Evolutionary conservation across 495 filamentous ascomycete species (phyloP).

Genomic region (Hypoxylon subgilvum): DNA sequence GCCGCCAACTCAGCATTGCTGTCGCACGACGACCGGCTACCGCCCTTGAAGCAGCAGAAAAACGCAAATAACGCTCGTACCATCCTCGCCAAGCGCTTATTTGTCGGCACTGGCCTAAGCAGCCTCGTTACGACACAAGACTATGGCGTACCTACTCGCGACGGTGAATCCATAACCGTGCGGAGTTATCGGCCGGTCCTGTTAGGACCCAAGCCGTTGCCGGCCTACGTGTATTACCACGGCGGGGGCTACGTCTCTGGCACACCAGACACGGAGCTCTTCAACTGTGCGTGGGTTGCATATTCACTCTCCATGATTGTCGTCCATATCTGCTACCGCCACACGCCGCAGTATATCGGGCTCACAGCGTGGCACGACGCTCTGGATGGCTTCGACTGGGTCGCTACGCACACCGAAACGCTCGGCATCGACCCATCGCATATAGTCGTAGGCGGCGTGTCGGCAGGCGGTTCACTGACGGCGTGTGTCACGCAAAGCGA

Average conservation of each 20-base stretch:
- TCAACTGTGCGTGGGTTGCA: conserved; percentile 51
- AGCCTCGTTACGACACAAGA: conserved; percentile 44
- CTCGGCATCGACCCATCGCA: conserved; percentile 45
- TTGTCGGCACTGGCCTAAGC: conserved; percentile 13
- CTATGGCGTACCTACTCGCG: conserved; percentile 48
- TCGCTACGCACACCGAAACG: conserved; percentile 43
- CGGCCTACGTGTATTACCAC: conserved; percentile 57
- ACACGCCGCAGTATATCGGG: conserved; percentile 51
- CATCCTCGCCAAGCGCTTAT: conserved; percentile 13
- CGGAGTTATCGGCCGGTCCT: conserved; percentile 51
- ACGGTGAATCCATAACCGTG: conserved; percentile 49
- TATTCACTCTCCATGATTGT: conserved; percentile 42
- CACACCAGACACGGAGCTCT: conserved; percentile 53
- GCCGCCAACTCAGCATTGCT: conserved; percentile 21
- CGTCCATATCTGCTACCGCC: conserved; percentile 56
- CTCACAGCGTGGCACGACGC: conserved; percentile 56
- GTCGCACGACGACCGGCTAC: conserved; percentile 9
- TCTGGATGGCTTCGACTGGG: conserved; percentile 56
- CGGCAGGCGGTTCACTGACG: conserved; percentile 54
- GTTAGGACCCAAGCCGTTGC: conserved; percentile 37
- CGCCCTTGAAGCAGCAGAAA: conserved; percentile 17
- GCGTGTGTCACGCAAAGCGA: conserved; percentile 49
- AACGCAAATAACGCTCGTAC: conserved; percentile 16
- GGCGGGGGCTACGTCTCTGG: conserved; percentile 60
- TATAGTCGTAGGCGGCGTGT: conserved; percentile 56